Evolutionary conservation across 2,329 filamentous ascomycete species (phyloP).

Genomic region (Aspergillus sp.): DNA sequence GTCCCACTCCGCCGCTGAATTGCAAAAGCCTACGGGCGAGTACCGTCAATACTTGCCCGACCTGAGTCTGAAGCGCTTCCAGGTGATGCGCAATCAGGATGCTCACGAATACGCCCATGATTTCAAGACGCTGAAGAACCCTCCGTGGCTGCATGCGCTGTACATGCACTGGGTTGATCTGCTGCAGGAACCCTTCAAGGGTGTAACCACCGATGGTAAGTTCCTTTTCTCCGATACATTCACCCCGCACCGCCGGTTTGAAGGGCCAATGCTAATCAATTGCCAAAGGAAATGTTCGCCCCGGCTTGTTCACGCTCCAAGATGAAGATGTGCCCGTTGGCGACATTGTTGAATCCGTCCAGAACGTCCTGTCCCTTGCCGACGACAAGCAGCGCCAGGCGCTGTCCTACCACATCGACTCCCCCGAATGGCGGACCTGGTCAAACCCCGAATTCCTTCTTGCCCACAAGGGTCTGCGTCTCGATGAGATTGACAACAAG

Average conservation of each 20-base stretch:
- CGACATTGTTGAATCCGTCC: slow-evolving; percentile 56
- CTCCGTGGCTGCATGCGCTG: slow-evolving; percentile 67
- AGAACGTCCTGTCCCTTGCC: slow-evolving; percentile 51
- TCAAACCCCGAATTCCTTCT: slow-evolving; percentile 74
- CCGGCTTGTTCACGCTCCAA: slow-evolving; percentile 58
- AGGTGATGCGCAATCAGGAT: slow-evolving; percentile 63
- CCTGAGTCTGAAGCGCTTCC: slow-evolving; percentile 62
- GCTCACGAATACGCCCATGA: slow-evolving; percentile 62
- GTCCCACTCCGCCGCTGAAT: slow-evolving; percentile 4
- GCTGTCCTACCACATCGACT: slow-evolving; percentile 64
- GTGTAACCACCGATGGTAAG: slow-evolving; percentile 68
- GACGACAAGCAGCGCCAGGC: slow-evolving; percentile 51
- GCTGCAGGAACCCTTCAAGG: slow-evolving; percentile 66
- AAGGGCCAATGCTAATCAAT: slow-evolving; percentile 1
- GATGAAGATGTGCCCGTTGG: slow-evolving; percentile 66
- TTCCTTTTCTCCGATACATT: background rate
- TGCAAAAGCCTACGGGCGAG: slow-evolving; percentile 8
- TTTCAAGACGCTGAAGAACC: slow-evolving; percentile 60
- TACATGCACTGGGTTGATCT: slow-evolving; percentile 62
- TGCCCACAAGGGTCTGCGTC: slow-evolving; percentile 66
- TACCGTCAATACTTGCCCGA: slow-evolving; percentile 66
- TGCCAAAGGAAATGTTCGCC: slow-evolving; percentile 51
- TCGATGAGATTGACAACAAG: slow-evolving; percentile 60
- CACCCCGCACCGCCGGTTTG: background rate
- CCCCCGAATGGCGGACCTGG: slow-evolving; percentile 70